phyloP scores from a whole-genome alignment of 805 yeast species.

The Diddensiella caesifluorescens region DNA sequence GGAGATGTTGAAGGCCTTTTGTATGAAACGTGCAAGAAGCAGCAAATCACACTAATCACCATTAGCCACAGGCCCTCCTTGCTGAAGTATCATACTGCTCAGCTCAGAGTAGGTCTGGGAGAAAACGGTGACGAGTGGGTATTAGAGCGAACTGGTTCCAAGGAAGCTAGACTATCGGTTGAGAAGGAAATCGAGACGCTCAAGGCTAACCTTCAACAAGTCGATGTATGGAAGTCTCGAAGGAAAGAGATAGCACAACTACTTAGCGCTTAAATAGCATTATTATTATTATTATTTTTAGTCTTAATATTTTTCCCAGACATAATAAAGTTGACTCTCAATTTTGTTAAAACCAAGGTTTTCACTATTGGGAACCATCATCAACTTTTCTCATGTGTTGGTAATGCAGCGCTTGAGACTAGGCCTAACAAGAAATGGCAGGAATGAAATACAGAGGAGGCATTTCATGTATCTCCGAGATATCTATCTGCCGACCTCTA shows the following conservation, averaged over 20 bases:
- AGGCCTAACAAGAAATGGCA: too few relatives aligned
- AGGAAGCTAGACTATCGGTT: conserved; percentile 58
- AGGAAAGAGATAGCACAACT: conserved; percentile 51
- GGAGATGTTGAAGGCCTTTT: conserved; percentile 84
- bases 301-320: too few relatives aligned
- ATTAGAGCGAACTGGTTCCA: conserved; percentile 59
- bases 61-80: conserved; percentile 78
- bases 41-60: conserved; percentile 72
- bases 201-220: conserved; percentile 53
- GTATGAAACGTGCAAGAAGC: conserved; percentile 66
- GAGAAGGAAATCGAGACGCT: conserved; percentile 72
- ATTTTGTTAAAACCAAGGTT: too few relatives aligned
- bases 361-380: too few relatives aligned
- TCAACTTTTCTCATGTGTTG: too few relatives aligned
- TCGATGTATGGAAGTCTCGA: conserved; percentile 54
- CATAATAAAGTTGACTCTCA: too few relatives aligned
- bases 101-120: conserved; percentile 60
- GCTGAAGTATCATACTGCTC: conserved; percentile 76
- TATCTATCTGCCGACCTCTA: background rate
- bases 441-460: too few relatives aligned
- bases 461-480: conserved; percentile 1
- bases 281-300: too few relatives aligned
- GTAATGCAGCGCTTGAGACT: too few relatives aligned
- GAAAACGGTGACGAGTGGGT: conserved; percentile 45
- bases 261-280: too few relatives aligned